Evolutionary conservation across 2,329 filamentous ascomycete species (phyloP), one percentile per base, ranked within the genome.

Genomic region (Fusarium citri): DNA sequence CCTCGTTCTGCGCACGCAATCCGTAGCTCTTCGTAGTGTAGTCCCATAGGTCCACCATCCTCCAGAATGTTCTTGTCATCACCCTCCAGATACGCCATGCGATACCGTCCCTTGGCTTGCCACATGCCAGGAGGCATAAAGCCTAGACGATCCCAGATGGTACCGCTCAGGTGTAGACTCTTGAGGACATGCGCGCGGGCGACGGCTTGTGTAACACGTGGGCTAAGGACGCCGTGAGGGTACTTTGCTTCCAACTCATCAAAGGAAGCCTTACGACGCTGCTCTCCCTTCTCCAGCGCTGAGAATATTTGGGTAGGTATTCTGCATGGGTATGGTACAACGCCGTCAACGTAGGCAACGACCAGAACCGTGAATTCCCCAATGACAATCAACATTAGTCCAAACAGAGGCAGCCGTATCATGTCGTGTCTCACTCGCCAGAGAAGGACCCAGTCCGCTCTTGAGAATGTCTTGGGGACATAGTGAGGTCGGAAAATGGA

Each of bases 321-420:
- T 14, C 94, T 88, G 79, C 95, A 98, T 0, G 93, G 91, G 72
- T 89, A 88, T 0, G 95, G 95, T 26, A 97, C 92, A 23, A 94
- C 83, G 40, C 83, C 83, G 22, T 90, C 89, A 26, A 97, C 82
- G 31, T 89, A 87, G 9, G 94, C 82, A 2, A 97, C 91, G 8
- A 97, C 80, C 8, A 98, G 76, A 0, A 94, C 94, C 3, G 94
- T 93, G 81, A 97, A 91, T 80, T 98, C 95, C 26, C 94, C 95
- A 77, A 92, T 93, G 18, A 97, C 68, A 2, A 95, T 74, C 9
- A 97, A 84, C 51, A 98, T 82, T 5, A 97, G 66, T 0, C 84
- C 90, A 77, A 99, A 98, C 2, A 92, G 79, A 0, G 94, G 93
- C 55, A 98, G 84, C 25, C 94, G 90, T n/a, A 88, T 82, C 47